phyloP scores from a whole-genome alignment of 1,284 basidiomycete species.

The Ganoderma resinaceum region DNA sequence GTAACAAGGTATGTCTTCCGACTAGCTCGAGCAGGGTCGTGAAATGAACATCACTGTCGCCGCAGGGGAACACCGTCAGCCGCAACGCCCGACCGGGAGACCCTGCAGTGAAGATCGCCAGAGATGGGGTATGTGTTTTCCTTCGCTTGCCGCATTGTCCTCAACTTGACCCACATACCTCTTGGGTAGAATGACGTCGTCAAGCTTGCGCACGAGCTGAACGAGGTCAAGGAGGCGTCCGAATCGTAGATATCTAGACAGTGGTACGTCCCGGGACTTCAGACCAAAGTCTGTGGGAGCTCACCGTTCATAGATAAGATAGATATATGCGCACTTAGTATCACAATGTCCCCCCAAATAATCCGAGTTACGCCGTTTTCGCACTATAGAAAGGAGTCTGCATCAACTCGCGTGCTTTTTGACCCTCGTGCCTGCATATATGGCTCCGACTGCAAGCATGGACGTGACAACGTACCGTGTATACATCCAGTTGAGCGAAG shows the following conservation, averaged over 20 bases:
- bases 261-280: background rate
- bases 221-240: slow-evolving; percentile 41
- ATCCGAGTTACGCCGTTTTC: too few species aligned
- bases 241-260: background rate
- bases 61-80: slow-evolving; percentile 47
- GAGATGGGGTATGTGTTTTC: slow-evolving; percentile 41
- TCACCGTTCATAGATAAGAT: background rate
- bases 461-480: background rate
- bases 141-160: background rate
- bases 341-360: too few species aligned
- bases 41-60: background rate
- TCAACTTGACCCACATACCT: background rate
- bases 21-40: background rate
- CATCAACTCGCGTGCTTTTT: background rate
- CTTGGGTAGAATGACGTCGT: slow-evolving; percentile 46
- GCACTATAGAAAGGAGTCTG: background rate
- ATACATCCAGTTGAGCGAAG: background rate
- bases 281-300: background rate
- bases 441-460: background rate
- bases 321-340: background rate
- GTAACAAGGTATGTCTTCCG: slow-evolving; percentile 43
- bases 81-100: slow-evolving; percentile 47
- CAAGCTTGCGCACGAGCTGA: slow-evolving; percentile 49
- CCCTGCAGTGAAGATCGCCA: slow-evolving; percentile 49
- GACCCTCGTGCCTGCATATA: background rate